Base-by-base conservation (phyloP, 805 yeast species). In the Scheffersomyces spartinae region DNA sequence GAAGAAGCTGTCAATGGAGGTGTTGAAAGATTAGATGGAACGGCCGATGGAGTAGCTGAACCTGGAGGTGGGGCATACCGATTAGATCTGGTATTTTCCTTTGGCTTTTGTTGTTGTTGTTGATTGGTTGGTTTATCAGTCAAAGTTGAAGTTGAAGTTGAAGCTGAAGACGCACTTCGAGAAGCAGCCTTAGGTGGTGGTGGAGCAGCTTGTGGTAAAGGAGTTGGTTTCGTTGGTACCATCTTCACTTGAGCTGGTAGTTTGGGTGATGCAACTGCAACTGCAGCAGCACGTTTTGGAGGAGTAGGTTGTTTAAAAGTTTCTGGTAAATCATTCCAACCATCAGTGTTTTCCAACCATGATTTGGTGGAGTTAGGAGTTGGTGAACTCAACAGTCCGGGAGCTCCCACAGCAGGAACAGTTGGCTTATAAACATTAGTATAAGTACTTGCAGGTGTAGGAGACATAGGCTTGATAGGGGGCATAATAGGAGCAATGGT, bases 301-400 rank as follows among this genome's bases (percentile, higher is more conserved):
- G 52, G 43, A 2, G 55, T 43, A 33, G 49, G 49, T 2, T 47
- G 40, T 27, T 64, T 64, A 51, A 65, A 65, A 7, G 62, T 52
- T 7, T 68, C 61, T 25, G 84, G 83, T 32, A 76, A 52, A 42
- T 74, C 82, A 39, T 74, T 75, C 83, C 84, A 75, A 3, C 82
- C 83, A 19, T 74, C 81, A 19, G 68, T 68, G 21, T 70, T 70
- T 27, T 49, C n/a, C n/a, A n/a, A n/a, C n/a, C n/a, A n/a, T n/a
- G n/a, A n/a, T n/a, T n/a, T n/a, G n/a, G 38, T 14, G 45, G 49
- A 23, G 32, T 38, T 32, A 26, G 32, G 28, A 6, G 29, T 25
- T 4, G 49, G 31, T 20, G 50, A 42, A 9, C 39, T 36, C 4
- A 50, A 40, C 7, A 52, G 50, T 12, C 36, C 36, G 7, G 40